Percentiles rank a stretch among this genome's conserved stretches.
Evolutionary conservation across 371 early-diverging fungal species (phyloP).

Genomic region (Syncephalastrum contaminatum): DNA sequence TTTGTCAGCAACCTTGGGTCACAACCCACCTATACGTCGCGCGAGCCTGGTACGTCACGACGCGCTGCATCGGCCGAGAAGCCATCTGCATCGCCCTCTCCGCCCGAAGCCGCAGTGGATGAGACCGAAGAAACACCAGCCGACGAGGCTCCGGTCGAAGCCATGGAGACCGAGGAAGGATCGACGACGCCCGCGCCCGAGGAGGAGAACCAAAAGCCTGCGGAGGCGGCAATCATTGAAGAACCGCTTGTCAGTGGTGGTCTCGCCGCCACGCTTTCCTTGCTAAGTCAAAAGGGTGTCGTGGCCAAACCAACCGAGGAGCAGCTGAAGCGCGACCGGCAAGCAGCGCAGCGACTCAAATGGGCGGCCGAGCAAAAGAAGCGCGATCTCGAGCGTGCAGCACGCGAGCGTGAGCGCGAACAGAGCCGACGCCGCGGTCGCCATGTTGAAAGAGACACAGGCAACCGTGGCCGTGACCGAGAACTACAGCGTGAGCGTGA

Average conservation of each 20-base stretch:
- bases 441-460: slow-evolving; percentile 22
- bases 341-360: slow-evolving; percentile 61
- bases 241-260: slow-evolving; percentile 83
- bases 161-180: slow-evolving; percentile 8
- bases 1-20: slow-evolving; percentile 67
- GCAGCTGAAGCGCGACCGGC: slow-evolving; percentile 59
- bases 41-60: slow-evolving; percentile 12
- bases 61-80: slow-evolving; percentile 5
- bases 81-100: slow-evolving; percentile 11
- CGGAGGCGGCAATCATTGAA: slow-evolving; percentile 50
- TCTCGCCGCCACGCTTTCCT: slow-evolving; percentile 80
- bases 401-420: slow-evolving; percentile 48
- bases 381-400: slow-evolving; percentile 48
- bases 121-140: slow-evolving; percentile 1
- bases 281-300: slow-evolving; percentile 76
- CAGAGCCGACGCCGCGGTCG: slow-evolving; percentile 30
- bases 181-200: background rate
- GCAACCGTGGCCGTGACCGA: slow-evolving; percentile 29
- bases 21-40: slow-evolving; percentile 32
- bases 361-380: slow-evolving; percentile 72
- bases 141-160: slow-evolving; percentile 3
- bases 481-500: slow-evolving; percentile 40
- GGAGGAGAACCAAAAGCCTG: slow-evolving; percentile 8
- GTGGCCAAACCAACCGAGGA: slow-evolving; percentile 65
- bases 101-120: slow-evolving; percentile 5